Conservation (phyloP, 208 protist genomes). For the Blechomonas ayalai region DNA sequence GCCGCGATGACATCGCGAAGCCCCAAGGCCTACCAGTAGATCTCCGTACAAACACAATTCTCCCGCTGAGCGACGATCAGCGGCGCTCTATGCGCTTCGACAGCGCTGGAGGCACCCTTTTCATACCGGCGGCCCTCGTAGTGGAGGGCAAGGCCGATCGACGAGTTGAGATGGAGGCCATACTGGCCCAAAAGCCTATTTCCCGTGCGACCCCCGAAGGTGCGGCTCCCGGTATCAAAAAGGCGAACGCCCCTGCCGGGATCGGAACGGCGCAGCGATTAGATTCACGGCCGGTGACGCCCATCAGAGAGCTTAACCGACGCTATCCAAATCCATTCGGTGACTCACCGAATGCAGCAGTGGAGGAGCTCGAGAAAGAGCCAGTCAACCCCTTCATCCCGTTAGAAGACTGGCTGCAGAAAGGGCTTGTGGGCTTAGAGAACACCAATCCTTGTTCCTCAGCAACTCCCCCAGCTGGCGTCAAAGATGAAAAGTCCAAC, state of each 20-base stretch:
- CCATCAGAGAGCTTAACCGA: slow-evolving; percentile 54
- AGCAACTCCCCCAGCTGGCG: neutral
- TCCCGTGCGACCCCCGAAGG: slow-evolving; percentile 65
- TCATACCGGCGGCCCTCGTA: slow-evolving; percentile 31
- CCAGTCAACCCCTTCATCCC: slow-evolving; percentile 73
- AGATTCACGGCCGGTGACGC: slow-evolving; percentile 3
- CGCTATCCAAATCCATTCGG: slow-evolving; percentile 83
- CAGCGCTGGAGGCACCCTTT: slow-evolving; percentile 11
- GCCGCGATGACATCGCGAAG: slow-evolving; percentile 54
- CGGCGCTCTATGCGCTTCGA: neutral
- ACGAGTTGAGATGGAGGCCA: slow-evolving; percentile 31
- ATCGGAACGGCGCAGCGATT: neutral
- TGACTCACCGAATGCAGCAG: slow-evolving; percentile 43
- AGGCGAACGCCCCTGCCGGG: no score
- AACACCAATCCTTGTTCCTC: neutral
- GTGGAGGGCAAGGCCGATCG: slow-evolving; percentile 49
- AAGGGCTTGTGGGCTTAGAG: no score
- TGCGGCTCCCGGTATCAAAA: slow-evolving; percentile 66
- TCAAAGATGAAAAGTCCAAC: neutral
- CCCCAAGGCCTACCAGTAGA: neutral
- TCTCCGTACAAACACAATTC: neutral
- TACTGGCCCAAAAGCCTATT: slow-evolving; percentile 4
- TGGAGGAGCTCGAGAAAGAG: slow-evolving; percentile 60
- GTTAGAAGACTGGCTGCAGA: slow-evolving; percentile 40
- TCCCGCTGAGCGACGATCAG: neutral